These are phyloP conservation scores for Geotrichum citri-aurantii DNA, from an alignment of 1,139 yeast species.

Conservation along the genomic window DNA sequence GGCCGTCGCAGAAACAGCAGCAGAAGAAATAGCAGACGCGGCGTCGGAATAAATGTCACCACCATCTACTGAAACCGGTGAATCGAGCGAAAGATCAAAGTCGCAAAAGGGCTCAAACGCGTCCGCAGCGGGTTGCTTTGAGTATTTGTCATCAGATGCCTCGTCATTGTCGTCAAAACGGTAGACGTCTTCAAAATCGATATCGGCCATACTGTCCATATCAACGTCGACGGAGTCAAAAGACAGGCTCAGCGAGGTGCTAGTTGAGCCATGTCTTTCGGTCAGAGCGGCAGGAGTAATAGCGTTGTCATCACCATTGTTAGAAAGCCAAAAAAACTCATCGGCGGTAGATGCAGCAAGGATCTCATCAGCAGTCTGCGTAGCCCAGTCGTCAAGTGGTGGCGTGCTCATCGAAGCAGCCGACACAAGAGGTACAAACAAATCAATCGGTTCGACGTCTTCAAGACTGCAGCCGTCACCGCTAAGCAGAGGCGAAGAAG, in stretches of 20 bases:
- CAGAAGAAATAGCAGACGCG: background rate
- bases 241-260: background rate
- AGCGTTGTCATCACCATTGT: background rate
- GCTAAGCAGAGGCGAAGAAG: slow-evolving; percentile 6
- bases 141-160: background rate
- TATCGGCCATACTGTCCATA: background rate
- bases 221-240: slow-evolving; percentile 3
- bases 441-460: background rate
- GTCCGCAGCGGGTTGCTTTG: background rate
- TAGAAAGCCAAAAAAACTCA: slow-evolving; percentile 15
- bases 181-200: slow-evolving; percentile 7
- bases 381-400: slow-evolving; percentile 12
- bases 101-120: slow-evolving; percentile 13
- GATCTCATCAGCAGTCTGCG: slow-evolving; percentile 14
- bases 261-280: background rate
- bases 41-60: background rate
- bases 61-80: slow-evolving; percentile 1
- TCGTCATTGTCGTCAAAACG: background rate
- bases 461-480: background rate
- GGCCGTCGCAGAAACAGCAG: background rate
- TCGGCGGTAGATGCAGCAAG: slow-evolving; percentile 13
- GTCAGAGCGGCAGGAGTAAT: background rate
- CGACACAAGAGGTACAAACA: background rate
- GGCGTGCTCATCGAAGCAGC: slow-evolving; percentile 5
- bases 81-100: slow-evolving; percentile 9